Evolutionary conservation across 1,139 yeast species (phyloP), one percentile per base, ranked within the genome.

Genomic region (Kodamaea fungicola): DNA sequence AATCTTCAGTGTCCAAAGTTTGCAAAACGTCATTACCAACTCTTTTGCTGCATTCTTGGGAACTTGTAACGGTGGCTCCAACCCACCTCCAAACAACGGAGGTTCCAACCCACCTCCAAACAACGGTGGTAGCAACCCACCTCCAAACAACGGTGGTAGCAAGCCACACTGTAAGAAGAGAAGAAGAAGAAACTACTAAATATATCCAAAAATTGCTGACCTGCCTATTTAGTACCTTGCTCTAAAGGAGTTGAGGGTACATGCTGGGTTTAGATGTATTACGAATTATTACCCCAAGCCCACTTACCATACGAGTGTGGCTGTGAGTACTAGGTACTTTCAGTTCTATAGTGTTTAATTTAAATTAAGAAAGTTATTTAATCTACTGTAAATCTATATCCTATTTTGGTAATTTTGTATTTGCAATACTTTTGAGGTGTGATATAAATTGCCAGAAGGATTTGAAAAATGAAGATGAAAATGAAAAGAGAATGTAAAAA

Each of bases 41-140:
- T 69, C 74, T 2, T 62, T 68, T 42, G 71, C 72, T 33, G 75
- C 74, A 3, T 63, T 59, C 44, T 57, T 67, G 16, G 75, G 75
- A 31, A 52, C 58, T 39, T 69, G 75, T 57, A 43, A 53, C 12
- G 16, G 22, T 22, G 19, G 40, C 22, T 26, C 44, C 22, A 43
- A 46, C 24, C 46, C 50, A 10, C 7, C 7, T n/a, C 12, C 12
- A 9, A 7, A 7, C 8, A 27, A 27, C 29, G 27, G 27, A 4
- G 27, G 27, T 6, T 4, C 3, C 12, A 10, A 10, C 27, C 19
- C 3, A 16, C 19, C 19, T 16, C 10, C 10, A 9, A 27, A 27
- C 13, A 12, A 12, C 12, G 29, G 29, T 27, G 4, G 8, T 16
- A n/a, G 4, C 29, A 10, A 10, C 9, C 29, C 29, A 27, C 38